Evolutionary conservation across 371 early-diverging fungal genomes (phyloP).

Genomic region (Mucor irregularis): DNA sequence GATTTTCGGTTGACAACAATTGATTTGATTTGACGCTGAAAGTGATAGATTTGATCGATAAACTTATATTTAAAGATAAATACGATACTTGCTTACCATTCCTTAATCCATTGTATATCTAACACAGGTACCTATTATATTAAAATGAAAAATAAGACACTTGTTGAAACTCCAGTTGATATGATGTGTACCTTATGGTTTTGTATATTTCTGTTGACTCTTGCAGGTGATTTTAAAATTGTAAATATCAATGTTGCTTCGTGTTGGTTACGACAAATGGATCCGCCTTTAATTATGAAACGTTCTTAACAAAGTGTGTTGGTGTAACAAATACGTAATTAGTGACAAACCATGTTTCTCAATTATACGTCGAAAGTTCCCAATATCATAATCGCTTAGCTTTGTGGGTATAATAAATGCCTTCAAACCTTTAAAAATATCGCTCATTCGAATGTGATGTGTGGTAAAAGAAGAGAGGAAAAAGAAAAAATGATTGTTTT

Average conservation of each 20-base stretch:
- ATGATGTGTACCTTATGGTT: conserved; percentile 18
- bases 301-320: neutral
- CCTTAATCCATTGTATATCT: conserved; percentile 36
- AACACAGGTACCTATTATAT: conserved; percentile 24
- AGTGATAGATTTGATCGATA: neutral
- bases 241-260: conserved; percentile 34
- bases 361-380: conserved; percentile 7
- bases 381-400: conserved; percentile 12
- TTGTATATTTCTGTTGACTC: conserved; percentile 29
- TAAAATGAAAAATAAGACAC: neutral
- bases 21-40: conserved; percentile 20
- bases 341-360: conserved; percentile 21
- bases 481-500: neutral
- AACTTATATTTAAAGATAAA: neutral
- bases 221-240: conserved; percentile 27
- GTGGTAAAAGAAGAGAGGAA: neutral
- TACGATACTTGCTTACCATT: conserved; percentile 21
- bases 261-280: conserved; percentile 10
- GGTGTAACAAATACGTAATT: neutral
- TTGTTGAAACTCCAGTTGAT: neutral
- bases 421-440: conserved; percentile 9
- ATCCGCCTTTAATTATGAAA: conserved; percentile 23
- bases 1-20: conserved; percentile 12
- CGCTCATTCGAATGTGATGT: neutral
- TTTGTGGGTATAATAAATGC: conserved; percentile 28